Percentiles rank a stretch among this genome's conserved stretches.
Conservation (phyloP, 257 asterid species). For the Leonotis leonurus region DNA sequence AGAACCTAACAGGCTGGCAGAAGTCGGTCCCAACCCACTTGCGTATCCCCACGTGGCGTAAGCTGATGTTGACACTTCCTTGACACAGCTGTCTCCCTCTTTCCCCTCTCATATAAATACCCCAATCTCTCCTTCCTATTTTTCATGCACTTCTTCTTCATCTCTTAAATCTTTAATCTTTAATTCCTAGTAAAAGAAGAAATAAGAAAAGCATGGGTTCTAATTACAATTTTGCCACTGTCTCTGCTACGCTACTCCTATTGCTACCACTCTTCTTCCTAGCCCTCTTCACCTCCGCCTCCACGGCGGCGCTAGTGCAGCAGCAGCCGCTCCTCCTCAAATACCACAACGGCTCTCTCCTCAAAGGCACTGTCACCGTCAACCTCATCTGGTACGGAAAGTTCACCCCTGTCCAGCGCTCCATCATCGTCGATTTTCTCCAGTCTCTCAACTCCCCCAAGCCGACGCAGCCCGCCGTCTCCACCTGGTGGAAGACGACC, state of each 20-base stretch:
- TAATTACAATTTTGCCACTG: constrained; percentile 24
- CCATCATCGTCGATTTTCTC: constrained; percentile 55
- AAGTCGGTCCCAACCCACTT: not conserved
- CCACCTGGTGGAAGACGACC: constrained; percentile 67
- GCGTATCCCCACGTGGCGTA: constrained; percentile 24
- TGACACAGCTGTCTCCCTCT: constrained; percentile 40
- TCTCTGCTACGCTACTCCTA: no score
- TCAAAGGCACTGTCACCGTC: constrained; percentile 50
- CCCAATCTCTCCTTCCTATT: not conserved
- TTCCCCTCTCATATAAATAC: constrained; percentile 23
- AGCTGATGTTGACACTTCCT: constrained; percentile 28
- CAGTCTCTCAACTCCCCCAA: constrained; percentile 36
- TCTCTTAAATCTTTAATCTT: no score
- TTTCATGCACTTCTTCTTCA: not conserved
- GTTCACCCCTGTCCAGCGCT: constrained; percentile 50
- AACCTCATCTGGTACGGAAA: constrained; percentile 65
- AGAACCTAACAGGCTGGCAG: constrained; percentile 37
- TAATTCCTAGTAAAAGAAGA: no score
- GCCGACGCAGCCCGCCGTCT: constrained; percentile 36
- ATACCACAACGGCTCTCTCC: constrained; percentile 54
- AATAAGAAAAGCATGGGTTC: constrained; percentile 20
- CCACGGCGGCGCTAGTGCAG: constrained; percentile 48
- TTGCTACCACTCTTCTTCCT: not conserved
- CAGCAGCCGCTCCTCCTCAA: constrained; percentile 50
- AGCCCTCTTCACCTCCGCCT: constrained; percentile 18